Evolutionary conservation across 179 eudicot species (phyloP).

Genomic region (Beta corolliflora): DNA sequence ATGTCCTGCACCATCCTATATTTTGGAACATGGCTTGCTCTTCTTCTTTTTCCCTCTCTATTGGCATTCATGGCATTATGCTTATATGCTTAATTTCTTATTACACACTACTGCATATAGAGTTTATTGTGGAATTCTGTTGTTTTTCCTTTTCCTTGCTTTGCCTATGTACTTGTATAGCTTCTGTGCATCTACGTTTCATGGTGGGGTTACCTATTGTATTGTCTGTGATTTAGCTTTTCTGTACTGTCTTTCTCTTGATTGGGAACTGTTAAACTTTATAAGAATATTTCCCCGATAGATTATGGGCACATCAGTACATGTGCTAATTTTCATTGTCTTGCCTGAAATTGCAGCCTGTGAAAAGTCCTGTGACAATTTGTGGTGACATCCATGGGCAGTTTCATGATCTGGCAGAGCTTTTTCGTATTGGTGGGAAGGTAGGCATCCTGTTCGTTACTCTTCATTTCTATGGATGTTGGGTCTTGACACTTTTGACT

Average conservation of each 20-base stretch:
- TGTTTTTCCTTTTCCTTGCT: neutral
- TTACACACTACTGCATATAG: neutral
- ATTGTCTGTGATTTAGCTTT: neutral
- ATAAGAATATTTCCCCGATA: neutral
- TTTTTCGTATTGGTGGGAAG: slow-evolving; percentile 96
- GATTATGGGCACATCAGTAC: neutral
- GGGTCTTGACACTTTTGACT: neutral
- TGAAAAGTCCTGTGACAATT: slow-evolving; percentile 92
- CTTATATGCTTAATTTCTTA: neutral
- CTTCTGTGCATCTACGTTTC: neutral
- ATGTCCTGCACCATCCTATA: neutral
- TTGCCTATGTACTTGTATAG: neutral
- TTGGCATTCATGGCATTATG: neutral
- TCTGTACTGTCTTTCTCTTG: neutral
- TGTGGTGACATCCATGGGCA: slow-evolving; percentile 98
- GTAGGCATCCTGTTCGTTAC: slow-evolving; percentile 34
- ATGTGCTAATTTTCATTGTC: neutral
- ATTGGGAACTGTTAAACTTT: neutral
- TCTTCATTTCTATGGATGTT: neutral
- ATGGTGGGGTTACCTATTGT: neutral
- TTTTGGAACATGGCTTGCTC: neutral
- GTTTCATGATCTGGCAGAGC: slow-evolving; percentile 95
- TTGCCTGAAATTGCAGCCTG: slow-evolving; percentile 63
- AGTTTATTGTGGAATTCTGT: neutral
- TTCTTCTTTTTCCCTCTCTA: neutral